phyloP scores from a whole-genome alignment of 345 rosid genomes.

The Sisymbrium altissimum region DNA sequence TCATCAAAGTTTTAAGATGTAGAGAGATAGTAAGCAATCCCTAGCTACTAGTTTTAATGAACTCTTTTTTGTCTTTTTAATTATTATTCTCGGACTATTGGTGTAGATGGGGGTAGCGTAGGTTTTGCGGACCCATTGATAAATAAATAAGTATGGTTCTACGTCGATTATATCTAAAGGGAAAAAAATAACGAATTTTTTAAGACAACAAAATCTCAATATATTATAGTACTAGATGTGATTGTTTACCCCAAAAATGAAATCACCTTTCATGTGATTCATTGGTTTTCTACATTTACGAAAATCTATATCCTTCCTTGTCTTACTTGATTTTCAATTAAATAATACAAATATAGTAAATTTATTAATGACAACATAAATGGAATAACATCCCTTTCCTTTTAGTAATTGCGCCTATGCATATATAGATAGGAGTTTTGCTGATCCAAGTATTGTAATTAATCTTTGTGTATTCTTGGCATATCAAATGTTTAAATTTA shows the following conservation, averaged over 20 bases:
- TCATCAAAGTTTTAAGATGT: too few relatives aligned
- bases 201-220: conserved; percentile 14
- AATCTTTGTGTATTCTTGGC: too few relatives aligned
- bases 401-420: too few relatives aligned
- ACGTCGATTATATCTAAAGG: conserved; percentile 1
- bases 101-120: conserved; percentile 23
- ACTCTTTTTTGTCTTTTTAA: background rate
- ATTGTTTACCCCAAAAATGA: conserved; percentile 8
- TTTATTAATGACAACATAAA: too few relatives aligned
- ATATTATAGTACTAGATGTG: conserved; percentile 9
- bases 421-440: too few relatives aligned
- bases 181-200: background rate
- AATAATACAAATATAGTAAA: too few relatives aligned
- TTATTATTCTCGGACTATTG: background rate
- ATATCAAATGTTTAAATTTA: too few relatives aligned
- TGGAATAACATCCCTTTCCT: too few relatives aligned
- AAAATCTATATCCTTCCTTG: conserved; percentile 23
- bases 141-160: background rate
- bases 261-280: conserved; percentile 32
- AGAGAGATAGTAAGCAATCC: conserved; percentile 19
- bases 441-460: too few relatives aligned
- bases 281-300: conserved; percentile 34
- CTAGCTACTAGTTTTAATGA: conserved; percentile 20
- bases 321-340: conserved; percentile 19
- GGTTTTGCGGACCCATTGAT: conserved; percentile 11